Evolutionary conservation across 768 basidiomycete species (phyloP), one percentile per base, ranked within the genome.

Genomic region (Myochromella boudieri): DNA sequence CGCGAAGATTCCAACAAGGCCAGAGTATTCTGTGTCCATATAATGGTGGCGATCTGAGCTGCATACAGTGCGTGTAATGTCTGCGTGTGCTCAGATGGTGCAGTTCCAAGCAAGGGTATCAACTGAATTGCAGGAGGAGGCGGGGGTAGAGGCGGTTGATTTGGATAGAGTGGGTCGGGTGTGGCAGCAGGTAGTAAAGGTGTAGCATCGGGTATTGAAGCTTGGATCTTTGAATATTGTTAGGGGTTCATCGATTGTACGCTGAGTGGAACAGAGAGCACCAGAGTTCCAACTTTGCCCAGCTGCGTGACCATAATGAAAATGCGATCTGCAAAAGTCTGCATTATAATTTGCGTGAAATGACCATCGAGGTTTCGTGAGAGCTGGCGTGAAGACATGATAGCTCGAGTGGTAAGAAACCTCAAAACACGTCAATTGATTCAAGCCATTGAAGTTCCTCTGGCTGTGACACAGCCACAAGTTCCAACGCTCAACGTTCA

Each of bases 251-350:
- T 53, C 20, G 25, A 42, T 46, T 48, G 14, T 14, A 14, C 18
- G n/a, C 5, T 46, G n/a, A 27, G 15, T 11, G 33, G 32, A 46
- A 32, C 26, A 43, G 22, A 36, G 57, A 68, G 64, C 61, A 95
- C 93, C 69, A 98, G 62, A 60, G 77, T 83, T 46, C 95, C 95
- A 10, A 95, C 85, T 78, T 93, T 95, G 29, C 90, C 89, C 51
- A 91, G 63, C 65, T 98, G 95, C 1, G 92, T 94, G 43, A 97
- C 75, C 18, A 97, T 72, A n/a, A 97, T 84, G 15, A 98, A 71
- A 10, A 82, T 70, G 20, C 91, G 78, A 67, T 97, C 95, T 43
- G 80, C 77, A 61, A 82, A 98, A 0, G 72, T 70, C 58, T 97
- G 92, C 6, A 95, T 61, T 36, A 94, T 54, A 12, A 97, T 68